Evolutionary conservation across 2,329 filamentous ascomycete genomes (phyloP), one percentile per base, ranked within the genome.

Genomic region (Calycina herbarum): DNA sequence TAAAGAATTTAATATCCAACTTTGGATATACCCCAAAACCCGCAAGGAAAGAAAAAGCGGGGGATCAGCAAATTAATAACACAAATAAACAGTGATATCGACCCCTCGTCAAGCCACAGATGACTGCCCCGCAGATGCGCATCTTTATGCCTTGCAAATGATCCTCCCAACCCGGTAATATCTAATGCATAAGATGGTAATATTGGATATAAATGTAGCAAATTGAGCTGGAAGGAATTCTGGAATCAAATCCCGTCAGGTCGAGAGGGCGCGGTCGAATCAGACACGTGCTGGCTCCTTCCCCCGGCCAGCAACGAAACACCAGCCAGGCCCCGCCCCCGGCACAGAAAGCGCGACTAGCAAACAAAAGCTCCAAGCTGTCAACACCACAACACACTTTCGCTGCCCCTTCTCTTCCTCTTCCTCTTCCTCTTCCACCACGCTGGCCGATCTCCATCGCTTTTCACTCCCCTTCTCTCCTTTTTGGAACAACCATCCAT

Each of bases 281-380:
- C 20, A 40, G 13, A 13, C 24, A 54, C 48, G 48, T 27, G 48
- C 48, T 54, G 27, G 20, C 20, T 24, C 48, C 38, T 40, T 15
- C 35, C 11, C 2, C 35, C 10, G 10, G 45, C 45, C 27, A 51
- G 45, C 45, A 51, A 51, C 4, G 45, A 11, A 24, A n/a, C 6
- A 8, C 3, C 40, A 42, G 38, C 40, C 11, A 17, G 13, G 5
- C 13, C 40, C 40, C 15, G 40, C 5, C 10, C 15, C 31, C n/a
- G 7, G 17, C 6, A 48, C n/a, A 51, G 45, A 54, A 54, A 54
- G 48, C 48, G 48, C 48, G 48, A 51, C 48, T 51, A 1, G 20
- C 48, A 24, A 20, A n/a, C 48, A 54, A 54, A 54, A 54, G 48
- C 48, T 27, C 27, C 48, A 54, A 27, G 20, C 48, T 54, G 48